A percentile compares a stretch with the other conserved stretches of the same genome.
These are phyloP conservation scores for Irpex sp. DNA, from an alignment of 1,284 basidiomycete genomes.

Conservation along the genomic window DNA sequence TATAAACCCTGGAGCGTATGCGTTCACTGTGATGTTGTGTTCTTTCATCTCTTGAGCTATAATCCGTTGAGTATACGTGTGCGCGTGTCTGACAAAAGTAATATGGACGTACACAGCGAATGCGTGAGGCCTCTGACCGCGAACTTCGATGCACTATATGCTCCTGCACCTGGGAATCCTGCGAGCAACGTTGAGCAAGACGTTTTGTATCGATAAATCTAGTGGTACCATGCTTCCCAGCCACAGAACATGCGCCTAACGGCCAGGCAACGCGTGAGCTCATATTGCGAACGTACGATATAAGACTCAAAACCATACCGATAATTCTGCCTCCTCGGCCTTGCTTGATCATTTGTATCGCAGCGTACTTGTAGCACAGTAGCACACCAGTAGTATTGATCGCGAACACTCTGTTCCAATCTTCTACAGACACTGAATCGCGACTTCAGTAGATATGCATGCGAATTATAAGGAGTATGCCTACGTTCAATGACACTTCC, in stretches of 20 bases:
- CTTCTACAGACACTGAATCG: constrained; percentile 11
- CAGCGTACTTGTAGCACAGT: constrained; percentile 26
- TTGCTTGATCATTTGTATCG: constrained; percentile 25
- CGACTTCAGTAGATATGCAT: background rate
- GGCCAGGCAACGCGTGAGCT: background rate
- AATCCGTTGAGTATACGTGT: background rate
- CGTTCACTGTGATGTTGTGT: constrained; percentile 26
- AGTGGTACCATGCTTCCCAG: constrained; percentile 12
- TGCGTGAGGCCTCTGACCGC: constrained; percentile 32
- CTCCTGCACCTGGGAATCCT: constrained; percentile 15
- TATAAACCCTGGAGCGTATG: constrained; percentile 24
- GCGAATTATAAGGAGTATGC: background rate
- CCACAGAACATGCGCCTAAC: constrained; percentile 15
- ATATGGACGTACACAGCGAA: background rate
- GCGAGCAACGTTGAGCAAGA: background rate
- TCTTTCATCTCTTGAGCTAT: constrained; percentile 18
- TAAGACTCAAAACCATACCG: constrained; percentile 13
- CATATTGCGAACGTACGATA: background rate
- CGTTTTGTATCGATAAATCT: background rate
- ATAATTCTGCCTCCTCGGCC: constrained; percentile 27
- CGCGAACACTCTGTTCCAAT: constrained; percentile 18
- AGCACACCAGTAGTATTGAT: constrained; percentile 25
- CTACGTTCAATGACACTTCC: constrained; percentile 18
- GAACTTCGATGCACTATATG: constrained; percentile 29
- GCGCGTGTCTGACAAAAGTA: background rate